Percentiles rank a stretch among this genome's conserved stretches.
Evolutionary conservation across 768 basidiomycete genomes (phyloP).

Genomic region (Termitomyces sp.): DNA sequence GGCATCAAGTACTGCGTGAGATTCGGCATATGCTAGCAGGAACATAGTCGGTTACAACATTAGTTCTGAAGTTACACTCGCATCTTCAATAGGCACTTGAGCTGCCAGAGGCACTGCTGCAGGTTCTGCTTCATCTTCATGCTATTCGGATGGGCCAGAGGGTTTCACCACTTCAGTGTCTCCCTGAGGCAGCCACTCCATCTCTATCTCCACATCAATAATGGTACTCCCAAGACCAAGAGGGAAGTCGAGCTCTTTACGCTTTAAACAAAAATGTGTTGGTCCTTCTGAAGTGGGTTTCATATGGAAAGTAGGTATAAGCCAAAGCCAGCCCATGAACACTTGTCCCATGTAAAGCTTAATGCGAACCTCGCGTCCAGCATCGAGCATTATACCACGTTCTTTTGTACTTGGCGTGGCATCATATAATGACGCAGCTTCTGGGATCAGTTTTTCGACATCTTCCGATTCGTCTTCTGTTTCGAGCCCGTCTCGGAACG

Average conservation of each 20-base stretch:
- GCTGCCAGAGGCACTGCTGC: neutral
- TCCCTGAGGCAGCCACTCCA: conserved; percentile 37
- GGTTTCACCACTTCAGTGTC: conserved; percentile 5
- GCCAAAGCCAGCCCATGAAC: conserved; percentile 83
- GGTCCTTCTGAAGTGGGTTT: conserved; percentile 32
- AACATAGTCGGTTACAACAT: neutral
- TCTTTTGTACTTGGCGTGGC: conserved; percentile 21
- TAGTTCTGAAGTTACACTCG: no score
- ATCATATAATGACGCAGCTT: conserved; percentile 40
- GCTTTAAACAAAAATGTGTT: conserved; percentile 38
- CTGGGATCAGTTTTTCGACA: conserved; percentile 28
- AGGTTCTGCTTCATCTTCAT: neutral
- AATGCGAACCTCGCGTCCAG: conserved; percentile 59
- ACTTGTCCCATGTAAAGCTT: conserved; percentile 77
- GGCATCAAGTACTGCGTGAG: no score
- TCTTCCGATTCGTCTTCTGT: conserved; percentile 16
- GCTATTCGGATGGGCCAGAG: neutral
- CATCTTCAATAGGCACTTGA: neutral
- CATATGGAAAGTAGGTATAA: conserved; percentile 82
- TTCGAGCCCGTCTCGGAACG: conserved; percentile 30
- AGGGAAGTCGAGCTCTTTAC: conserved; percentile 73
- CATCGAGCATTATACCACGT: conserved; percentile 55
- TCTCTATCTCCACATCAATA: conserved; percentile 57
- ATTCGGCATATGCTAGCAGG: no score
- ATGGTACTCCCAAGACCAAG: conserved; percentile 66